Conservation (phyloP, 2,329 filamentous ascomycete genomes). For the Apiospora kogelbergensis region DNA sequence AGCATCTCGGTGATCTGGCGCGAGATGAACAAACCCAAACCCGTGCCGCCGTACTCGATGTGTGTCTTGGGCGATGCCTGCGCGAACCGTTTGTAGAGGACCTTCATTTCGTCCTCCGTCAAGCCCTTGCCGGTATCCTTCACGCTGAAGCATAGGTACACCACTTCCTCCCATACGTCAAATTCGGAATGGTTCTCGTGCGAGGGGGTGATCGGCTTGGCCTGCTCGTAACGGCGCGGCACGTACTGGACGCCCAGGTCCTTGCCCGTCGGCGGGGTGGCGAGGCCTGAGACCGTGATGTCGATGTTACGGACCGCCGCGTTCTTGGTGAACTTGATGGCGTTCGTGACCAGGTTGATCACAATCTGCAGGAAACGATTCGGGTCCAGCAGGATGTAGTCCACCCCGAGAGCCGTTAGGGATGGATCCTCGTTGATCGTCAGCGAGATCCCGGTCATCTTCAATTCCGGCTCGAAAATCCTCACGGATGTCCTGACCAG, state of each 20-base stretch:
- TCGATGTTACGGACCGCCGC: constrained; percentile 57
- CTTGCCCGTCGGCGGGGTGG: constrained; percentile 37
- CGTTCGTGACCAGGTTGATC: constrained; percentile 79
- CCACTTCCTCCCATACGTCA: constrained; percentile 19
- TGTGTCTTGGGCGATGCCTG: constrained; percentile 76
- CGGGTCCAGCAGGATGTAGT: constrained; percentile 70
- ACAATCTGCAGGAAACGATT: constrained; percentile 75
- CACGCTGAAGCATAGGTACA: constrained; percentile 72
- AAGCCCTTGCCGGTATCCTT: constrained; percentile 76
- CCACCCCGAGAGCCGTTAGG: constrained; percentile 55
- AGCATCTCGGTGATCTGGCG: constrained; percentile 78
- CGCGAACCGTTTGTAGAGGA: constrained; percentile 76
- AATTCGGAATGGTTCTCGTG: not conserved
- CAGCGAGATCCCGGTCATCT: constrained; percentile 67
- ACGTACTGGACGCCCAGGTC: constrained; percentile 59
- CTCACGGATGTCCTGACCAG: constrained; percentile 69
- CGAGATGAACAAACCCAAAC: constrained; percentile 77
- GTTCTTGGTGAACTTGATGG: constrained; percentile 76
- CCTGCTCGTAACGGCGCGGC: constrained; percentile 48
- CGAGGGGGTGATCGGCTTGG: constrained; percentile 20
- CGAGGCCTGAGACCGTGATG: constrained; percentile 47
- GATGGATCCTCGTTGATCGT: constrained; percentile 63
- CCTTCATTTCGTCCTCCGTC: constrained; percentile 68
- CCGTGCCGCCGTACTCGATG: constrained; percentile 76
- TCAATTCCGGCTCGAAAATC: constrained; percentile 76